These are phyloP conservation scores for Yamadazyma sp. DNA, from an alignment of 805 yeast genomes.

Conservation along the genomic window DNA sequence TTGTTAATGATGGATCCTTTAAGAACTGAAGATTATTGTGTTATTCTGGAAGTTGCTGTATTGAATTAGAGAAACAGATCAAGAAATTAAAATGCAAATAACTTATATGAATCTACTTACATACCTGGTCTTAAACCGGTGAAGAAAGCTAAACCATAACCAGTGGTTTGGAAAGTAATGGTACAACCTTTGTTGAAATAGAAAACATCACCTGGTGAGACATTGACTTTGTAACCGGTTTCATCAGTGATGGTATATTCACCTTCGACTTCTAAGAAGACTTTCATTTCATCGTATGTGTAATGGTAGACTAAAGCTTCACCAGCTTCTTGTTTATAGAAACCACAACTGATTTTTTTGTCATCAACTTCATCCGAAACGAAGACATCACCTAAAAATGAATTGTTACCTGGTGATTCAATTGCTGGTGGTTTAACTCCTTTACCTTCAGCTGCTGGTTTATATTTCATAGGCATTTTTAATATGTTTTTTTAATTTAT, in stretches of 20 bases:
- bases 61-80: too few species aligned
- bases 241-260: conserved; percentile 61
- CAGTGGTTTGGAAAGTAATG: conserved; percentile 57
- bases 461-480: conserved; percentile 55
- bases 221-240: conserved; percentile 56
- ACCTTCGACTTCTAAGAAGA: conserved; percentile 66
- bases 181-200: conserved; percentile 68
- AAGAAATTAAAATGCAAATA: too few species aligned
- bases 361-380: conserved; percentile 60
- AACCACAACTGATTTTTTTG: conserved; percentile 62
- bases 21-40: too few species aligned
- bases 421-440: conserved; percentile 58
- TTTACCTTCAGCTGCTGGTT: conserved; percentile 51
- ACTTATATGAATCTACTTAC: too few species aligned
- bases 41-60: too few species aligned
- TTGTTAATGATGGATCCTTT: too few species aligned
- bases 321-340: conserved; percentile 67
- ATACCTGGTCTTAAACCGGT: conserved; percentile 52
- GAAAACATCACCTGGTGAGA: conserved; percentile 63
- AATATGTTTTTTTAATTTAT: background rate
- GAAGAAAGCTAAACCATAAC: conserved; percentile 64
- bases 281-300: conserved; percentile 64
- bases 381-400: conserved; percentile 66
- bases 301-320: conserved; percentile 66
- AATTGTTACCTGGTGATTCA: conserved; percentile 58